phyloP scores from a whole-genome alignment of 495 filamentous ascomycete species.

The Cladorrhinum samala region DNA sequence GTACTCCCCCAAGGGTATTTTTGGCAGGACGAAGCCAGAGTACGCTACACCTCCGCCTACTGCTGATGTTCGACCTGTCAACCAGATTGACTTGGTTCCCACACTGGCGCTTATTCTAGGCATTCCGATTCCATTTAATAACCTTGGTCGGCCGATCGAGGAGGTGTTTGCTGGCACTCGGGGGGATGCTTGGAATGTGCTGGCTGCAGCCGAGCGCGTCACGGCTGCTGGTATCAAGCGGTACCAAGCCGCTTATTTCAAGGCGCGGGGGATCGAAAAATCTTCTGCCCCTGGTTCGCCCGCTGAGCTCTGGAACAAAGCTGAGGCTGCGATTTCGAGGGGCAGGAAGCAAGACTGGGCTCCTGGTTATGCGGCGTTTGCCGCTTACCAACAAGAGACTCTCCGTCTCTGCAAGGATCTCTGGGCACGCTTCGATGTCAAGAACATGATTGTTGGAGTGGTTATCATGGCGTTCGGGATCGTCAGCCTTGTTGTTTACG shows the following conservation, averaged over 20 bases:
- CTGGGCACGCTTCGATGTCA: conserved; percentile 87
- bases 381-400: conserved; percentile 69
- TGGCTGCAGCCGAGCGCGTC: conserved; percentile 68
- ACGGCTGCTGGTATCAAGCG: conserved; percentile 81
- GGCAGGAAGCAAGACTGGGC: conserved; percentile 29
- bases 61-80: conserved; percentile 74
- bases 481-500: conserved; percentile 62
- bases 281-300: conserved; percentile 49
- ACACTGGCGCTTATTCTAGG: conserved; percentile 83
- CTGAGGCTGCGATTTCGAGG: conserved; percentile 28
- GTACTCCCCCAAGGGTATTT: conserved; percentile 81
- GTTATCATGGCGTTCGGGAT: conserved; percentile 61
- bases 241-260: conserved; percentile 63
- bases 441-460: conserved; percentile 77
- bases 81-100: conserved; percentile 93
- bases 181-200: conserved; percentile 63
- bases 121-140: conserved; percentile 93
- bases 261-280: conserved; percentile 56
- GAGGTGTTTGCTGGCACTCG: conserved; percentile 76
- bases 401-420: conserved; percentile 73
- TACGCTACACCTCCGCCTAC: conserved; percentile 59
- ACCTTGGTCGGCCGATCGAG: conserved; percentile 88
- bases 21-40: conserved; percentile 66
- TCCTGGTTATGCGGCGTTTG: conserved; percentile 52
- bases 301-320: conserved; percentile 50